These are phyloP conservation scores for Sclerotinia trifoliorum DNA, from an alignment of 2,329 filamentous ascomycete genomes.

Conservation along the genomic window DNA sequence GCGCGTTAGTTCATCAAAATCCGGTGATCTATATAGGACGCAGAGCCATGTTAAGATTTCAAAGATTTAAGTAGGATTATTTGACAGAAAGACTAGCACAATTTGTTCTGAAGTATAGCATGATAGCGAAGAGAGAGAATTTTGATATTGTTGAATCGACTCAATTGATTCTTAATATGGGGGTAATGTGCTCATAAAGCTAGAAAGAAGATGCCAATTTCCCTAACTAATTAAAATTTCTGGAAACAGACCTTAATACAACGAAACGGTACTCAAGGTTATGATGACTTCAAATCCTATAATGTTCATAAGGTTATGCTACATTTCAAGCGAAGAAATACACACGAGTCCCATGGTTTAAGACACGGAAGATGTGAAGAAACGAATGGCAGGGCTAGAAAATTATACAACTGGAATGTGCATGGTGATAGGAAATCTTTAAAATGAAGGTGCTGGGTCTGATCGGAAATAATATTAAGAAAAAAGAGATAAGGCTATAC, in stretches of 20 bases:
- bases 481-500: background rate
- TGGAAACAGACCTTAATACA: background rate
- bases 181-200: background rate
- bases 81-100: background rate
- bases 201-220: background rate
- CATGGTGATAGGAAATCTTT: too few relatives aligned
- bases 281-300: background rate
- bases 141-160: background rate
- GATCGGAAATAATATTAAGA: background rate
- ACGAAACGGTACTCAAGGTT: background rate
- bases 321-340: background rate
- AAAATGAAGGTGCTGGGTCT: too few relatives aligned
- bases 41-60: background rate
- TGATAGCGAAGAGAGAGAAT: background rate
- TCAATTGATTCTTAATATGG: background rate
- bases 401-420: background rate
- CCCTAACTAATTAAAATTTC: background rate
- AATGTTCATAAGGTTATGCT: fast-evolving
- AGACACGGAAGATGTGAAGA: too few relatives aligned
- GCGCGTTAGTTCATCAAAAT: background rate
- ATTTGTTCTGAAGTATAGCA: too few relatives aligned
- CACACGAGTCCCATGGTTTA: background rate
- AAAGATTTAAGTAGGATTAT: background rate
- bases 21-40: background rate
- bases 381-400: background rate